A percentile compares a stretch with the other conserved stretches of the same genome.
phyloP scores from a whole-genome alignment of 768 basidiomycete genomes.

The Saitozyma sp. region DNA sequence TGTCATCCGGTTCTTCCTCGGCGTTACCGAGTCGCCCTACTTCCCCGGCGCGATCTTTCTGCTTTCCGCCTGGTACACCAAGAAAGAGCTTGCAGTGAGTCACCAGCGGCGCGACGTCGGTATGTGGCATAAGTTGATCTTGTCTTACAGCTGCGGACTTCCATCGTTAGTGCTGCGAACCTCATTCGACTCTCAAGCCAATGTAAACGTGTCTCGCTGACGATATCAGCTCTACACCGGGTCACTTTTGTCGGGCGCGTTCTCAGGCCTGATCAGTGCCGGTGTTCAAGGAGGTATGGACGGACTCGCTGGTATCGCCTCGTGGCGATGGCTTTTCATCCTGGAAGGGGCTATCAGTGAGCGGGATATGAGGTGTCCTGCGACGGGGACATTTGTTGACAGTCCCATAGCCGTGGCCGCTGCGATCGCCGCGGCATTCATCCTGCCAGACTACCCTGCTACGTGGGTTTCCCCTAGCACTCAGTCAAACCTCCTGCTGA shows the following conservation, averaged over 20 bases:
- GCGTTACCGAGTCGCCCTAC: slow-evolving; percentile 39
- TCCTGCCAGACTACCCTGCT: slow-evolving; percentile 31
- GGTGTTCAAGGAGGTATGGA: slow-evolving; percentile 73
- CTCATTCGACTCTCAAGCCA: too few species aligned
- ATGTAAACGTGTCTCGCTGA: too few species aligned
- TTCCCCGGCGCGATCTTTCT: slow-evolving; percentile 52
- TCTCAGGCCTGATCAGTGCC: slow-evolving; percentile 63
- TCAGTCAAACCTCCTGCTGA: slow-evolving; percentile 17
- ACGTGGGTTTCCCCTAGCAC: slow-evolving; percentile 8
- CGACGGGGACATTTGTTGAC: slow-evolving; percentile 20
- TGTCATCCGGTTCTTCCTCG: slow-evolving; percentile 38
- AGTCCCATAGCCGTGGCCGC: slow-evolving; percentile 6
- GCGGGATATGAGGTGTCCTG: not conserved
- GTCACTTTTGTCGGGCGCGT: slow-evolving; percentile 35
- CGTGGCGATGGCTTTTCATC: slow-evolving; percentile 66
- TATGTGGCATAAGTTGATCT: slow-evolving; percentile 1
- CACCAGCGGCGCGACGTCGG: slow-evolving; percentile 9
- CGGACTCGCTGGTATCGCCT: slow-evolving; percentile 64
- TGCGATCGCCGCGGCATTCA: slow-evolving; percentile 15
- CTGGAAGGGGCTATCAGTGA: slow-evolving; percentile 22
- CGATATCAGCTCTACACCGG: slow-evolving; percentile 17
- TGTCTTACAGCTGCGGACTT: slow-evolving; percentile 50
- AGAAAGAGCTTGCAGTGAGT: slow-evolving; percentile 31
- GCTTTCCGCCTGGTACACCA: slow-evolving; percentile 41
- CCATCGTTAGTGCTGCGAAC: too few species aligned